phyloP scores from a whole-genome alignment of 257 asterid genomes.

The Nicotiana tabacum region DNA sequence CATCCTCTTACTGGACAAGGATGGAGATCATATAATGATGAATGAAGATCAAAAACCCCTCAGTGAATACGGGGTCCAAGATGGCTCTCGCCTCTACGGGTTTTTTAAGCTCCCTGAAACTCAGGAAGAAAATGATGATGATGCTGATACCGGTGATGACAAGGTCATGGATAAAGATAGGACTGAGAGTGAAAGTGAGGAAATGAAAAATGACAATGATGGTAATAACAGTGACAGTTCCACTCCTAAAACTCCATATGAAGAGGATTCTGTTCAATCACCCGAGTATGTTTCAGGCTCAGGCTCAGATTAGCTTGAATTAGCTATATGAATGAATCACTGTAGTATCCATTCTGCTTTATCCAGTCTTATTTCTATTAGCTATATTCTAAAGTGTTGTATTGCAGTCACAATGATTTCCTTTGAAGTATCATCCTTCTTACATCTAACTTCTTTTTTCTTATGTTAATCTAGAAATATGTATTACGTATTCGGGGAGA shows the following conservation, averaged over 20 bases:
- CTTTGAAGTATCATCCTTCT: background rate
- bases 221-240: background rate
- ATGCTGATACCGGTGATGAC: background rate
- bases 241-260: background rate
- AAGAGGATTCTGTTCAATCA: constrained; percentile 6
- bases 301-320: background rate
- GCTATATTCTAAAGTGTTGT: background rate
- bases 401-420: background rate
- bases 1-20: constrained; percentile 40
- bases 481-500: background rate
- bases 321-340: background rate
- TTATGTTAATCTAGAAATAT: background rate
- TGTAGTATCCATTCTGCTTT: background rate
- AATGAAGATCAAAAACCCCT: constrained; percentile 31
- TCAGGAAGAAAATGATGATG: background rate
- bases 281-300: background rate
- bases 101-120: constrained; percentile 22
- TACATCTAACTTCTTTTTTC: background rate
- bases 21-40: constrained; percentile 17
- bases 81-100: constrained; percentile 54
- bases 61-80: constrained; percentile 40
- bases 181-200: background rate
- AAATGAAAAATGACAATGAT: background rate
- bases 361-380: background rate
- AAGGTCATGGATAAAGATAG: background rate